Percentiles rank a stretch among this genome's conserved stretches.
Evolutionary conservation across 2,329 filamentous ascomycete genomes (phyloP).

Genomic region (Plenodomus biglobosus): DNA sequence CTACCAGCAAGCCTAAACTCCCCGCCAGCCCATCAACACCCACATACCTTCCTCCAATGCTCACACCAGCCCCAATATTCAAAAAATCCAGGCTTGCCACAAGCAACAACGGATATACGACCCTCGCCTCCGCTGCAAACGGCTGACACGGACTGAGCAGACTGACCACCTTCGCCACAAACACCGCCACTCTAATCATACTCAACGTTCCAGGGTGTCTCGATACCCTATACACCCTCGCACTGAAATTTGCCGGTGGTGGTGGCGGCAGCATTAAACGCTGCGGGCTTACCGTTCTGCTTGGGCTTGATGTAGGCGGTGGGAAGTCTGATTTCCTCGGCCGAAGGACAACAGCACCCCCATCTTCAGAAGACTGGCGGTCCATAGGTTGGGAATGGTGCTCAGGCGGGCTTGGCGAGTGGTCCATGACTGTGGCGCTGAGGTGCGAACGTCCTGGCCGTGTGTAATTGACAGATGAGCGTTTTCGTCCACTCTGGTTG

Average conservation of each 20-base stretch:
- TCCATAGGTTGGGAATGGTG: slow-evolving; percentile 8
- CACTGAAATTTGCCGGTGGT: slow-evolving; percentile 12
- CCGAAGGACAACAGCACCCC: slow-evolving; percentile 32
- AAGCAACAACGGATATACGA: slow-evolving; percentile 67
- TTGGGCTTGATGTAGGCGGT: slow-evolving; percentile 16
- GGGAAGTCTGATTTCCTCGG: slow-evolving; percentile 34
- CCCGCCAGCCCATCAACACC: slow-evolving; percentile 41
- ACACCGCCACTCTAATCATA: slow-evolving; percentile 60
- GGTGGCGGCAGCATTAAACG: slow-evolving; percentile 41
- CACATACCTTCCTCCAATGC: slow-evolving; percentile 16
- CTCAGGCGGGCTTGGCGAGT: slow-evolving; percentile 39
- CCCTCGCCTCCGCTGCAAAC: slow-evolving; percentile 63
- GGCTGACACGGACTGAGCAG: slow-evolving; percentile 72
- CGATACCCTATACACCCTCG: slow-evolving; percentile 14
- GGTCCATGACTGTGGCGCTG: slow-evolving; percentile 33
- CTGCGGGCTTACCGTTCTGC: slow-evolving; percentile 21
- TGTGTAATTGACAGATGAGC: slow-evolving; percentile 29
- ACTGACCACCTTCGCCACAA: slow-evolving; percentile 68
- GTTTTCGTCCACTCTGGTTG: slow-evolving; percentile 24
- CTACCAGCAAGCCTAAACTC: slow-evolving; percentile 47
- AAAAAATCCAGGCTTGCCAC: slow-evolving; percentile 67
- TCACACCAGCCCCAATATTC: slow-evolving; percentile 25
- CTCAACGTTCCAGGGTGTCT: slow-evolving; percentile 36
- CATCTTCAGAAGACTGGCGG: slow-evolving; percentile 27
- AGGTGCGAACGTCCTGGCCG: slow-evolving; percentile 40